These are phyloP conservation scores for Rhodamnia argentea DNA, from an alignment of 345 rosid species.

Conservation along the genomic window DNA sequence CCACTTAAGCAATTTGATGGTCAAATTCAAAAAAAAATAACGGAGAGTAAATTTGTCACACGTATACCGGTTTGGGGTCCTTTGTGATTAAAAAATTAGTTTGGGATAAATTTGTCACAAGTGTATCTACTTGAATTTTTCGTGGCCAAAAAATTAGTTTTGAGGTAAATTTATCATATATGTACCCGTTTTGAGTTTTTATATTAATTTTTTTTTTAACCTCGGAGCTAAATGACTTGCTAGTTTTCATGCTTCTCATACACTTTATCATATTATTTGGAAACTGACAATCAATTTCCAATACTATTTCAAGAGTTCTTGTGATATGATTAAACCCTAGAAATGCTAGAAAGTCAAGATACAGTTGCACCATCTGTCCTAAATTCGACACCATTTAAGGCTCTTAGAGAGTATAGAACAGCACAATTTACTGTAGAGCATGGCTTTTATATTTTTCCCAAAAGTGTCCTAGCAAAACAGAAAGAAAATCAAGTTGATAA, in stretches of 20 bases:
- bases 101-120: too few species aligned
- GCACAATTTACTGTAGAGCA: neutral
- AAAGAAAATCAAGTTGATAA: neutral
- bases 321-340: neutral
- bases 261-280: neutral
- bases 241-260: neutral
- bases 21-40: too few species aligned
- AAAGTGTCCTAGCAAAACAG: neutral
- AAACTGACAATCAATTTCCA: neutral
- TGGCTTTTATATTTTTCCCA: neutral
- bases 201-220: too few species aligned
- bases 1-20: too few species aligned
- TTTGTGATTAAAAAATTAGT: too few species aligned
- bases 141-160: too few species aligned
- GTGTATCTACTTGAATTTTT: too few species aligned
- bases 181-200: too few species aligned
- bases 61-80: too few species aligned
- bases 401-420: neutral
- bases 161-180: too few species aligned
- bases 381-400: neutral
- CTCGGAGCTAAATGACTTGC: neutral
- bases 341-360: neutral
- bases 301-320: neutral
- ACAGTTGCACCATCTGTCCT: neutral
- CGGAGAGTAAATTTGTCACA: too few species aligned